A percentile compares a stretch with the other conserved stretches of the same genome.
Evolutionary conservation across 306 rosid genomes (phyloP).

Genomic region (Coriaria nepalensis): DNA sequence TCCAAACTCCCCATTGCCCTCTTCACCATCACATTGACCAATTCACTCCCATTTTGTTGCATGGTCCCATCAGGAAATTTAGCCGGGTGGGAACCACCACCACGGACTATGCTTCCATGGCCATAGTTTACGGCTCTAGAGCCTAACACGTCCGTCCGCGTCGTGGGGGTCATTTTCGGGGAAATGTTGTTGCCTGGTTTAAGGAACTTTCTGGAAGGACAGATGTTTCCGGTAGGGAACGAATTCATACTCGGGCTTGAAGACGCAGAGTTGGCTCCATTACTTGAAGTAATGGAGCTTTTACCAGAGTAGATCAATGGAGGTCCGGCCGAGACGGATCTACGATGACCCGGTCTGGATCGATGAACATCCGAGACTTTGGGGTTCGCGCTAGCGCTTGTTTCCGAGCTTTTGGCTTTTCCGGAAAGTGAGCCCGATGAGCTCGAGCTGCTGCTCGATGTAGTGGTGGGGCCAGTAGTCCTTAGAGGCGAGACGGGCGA

Average conservation of each 20-base stretch:
- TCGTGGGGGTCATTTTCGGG: slow-evolving; percentile 19
- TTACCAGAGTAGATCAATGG: slow-evolving; percentile 66
- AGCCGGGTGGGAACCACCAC: slow-evolving; percentile 20
- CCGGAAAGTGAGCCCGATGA: slow-evolving; percentile 51
- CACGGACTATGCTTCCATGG: slow-evolving; percentile 73
- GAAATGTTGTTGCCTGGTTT: slow-evolving; percentile 27
- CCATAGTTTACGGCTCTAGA: slow-evolving; percentile 73
- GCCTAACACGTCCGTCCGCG: slow-evolving; percentile 56
- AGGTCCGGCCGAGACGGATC: slow-evolving; percentile 70
- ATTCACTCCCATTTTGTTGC: background rate
- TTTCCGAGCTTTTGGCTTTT: slow-evolving; percentile 21
- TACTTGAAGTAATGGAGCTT: slow-evolving; percentile 15
- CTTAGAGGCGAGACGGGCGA: slow-evolving; percentile 45
- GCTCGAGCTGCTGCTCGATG: slow-evolving; percentile 37
- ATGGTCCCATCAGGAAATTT: slow-evolving; percentile 12
- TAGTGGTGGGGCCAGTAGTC: slow-evolving; percentile 9
- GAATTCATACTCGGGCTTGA: slow-evolving; percentile 19
- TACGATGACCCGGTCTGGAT: slow-evolving; percentile 67
- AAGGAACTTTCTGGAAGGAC: slow-evolving; percentile 49
- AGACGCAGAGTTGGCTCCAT: slow-evolving; percentile 21
- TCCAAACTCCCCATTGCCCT: slow-evolving; percentile 29
- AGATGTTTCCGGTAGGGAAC: slow-evolving; percentile 63
- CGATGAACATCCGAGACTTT: slow-evolving; percentile 25
- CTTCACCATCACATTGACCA: slow-evolving; percentile 12
- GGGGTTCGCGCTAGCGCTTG: slow-evolving; percentile 22